These are phyloP conservation scores for Lactarius quietus DNA, from an alignment of 768 basidiomycete species.

Conservation along the genomic window DNA sequence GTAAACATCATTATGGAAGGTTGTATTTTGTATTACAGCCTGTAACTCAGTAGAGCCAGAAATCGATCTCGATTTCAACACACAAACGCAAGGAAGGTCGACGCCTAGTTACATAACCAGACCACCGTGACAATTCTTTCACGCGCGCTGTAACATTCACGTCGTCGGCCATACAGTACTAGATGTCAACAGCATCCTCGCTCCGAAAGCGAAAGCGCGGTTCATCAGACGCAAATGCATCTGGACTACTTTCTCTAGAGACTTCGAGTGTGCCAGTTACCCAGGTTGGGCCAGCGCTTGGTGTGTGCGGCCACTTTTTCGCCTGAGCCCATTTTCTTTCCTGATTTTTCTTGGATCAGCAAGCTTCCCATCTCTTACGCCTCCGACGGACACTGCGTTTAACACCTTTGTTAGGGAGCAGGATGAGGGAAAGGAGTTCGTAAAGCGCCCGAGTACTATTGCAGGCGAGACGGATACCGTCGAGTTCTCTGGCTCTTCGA, in stretches of 20 bases:
- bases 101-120: no score
- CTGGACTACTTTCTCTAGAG: constrained; percentile 37
- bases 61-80: no score
- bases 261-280: constrained; percentile 35
- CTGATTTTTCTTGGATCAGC: constrained; percentile 35
- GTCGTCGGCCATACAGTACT: no score
- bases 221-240: constrained; percentile 32
- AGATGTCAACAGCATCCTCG: constrained; percentile 1
- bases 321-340: neutral
- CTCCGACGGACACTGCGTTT: constrained; percentile 58
- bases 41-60: no score
- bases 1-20: no score
- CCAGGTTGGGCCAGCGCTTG: constrained; percentile 50
- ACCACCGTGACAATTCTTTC: no score
- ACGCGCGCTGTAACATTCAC: no score
- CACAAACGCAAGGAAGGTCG: no score
- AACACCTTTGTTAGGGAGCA: constrained; percentile 48
- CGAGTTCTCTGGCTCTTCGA: constrained; percentile 72
- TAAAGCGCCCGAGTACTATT: constrained; percentile 42
- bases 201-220: constrained; percentile 47
- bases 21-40: no score
- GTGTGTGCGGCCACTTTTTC: constrained; percentile 34
- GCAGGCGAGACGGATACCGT: constrained; percentile 83
- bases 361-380: constrained; percentile 61
- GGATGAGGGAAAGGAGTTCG: constrained; percentile 35